Conservation (phyloP, 140 eudicot genomes). For the Flaveria floridana region DNA sequence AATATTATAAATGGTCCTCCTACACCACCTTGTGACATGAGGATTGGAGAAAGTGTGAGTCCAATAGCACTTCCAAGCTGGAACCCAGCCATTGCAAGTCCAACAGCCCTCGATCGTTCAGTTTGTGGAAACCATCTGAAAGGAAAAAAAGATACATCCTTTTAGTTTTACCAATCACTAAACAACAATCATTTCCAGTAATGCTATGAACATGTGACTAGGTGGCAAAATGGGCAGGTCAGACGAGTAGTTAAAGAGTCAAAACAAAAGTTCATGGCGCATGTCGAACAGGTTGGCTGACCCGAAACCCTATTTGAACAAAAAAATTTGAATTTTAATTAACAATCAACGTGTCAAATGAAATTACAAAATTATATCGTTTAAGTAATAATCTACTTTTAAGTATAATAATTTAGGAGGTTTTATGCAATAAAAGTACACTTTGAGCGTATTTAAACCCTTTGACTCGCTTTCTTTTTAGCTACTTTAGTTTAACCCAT, state of each 20-base stretch:
- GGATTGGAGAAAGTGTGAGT: slow-evolving; percentile 92
- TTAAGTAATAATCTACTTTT: background rate
- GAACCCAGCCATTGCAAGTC: slow-evolving; percentile 99
- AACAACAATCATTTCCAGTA: background rate
- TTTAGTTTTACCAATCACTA: slow-evolving; percentile 22
- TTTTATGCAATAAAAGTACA: background rate
- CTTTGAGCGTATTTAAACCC: background rate
- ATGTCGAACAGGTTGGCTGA: background rate
- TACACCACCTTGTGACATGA: slow-evolving; percentile 94
- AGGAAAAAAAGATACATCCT: slow-evolving; percentile 13
- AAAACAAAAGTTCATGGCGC: background rate
- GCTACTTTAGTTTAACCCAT: background rate
- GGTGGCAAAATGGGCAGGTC: background rate
- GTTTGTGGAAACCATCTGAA: slow-evolving; percentile 93
- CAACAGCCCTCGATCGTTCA: slow-evolving; percentile 91
- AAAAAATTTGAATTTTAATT: background rate
- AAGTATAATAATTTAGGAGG: background rate
- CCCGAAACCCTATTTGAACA: background rate
- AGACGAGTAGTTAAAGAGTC: background rate
- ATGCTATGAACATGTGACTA: background rate
- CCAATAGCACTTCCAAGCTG: slow-evolving; percentile 99
- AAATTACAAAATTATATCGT: background rate
- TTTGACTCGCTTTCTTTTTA: slow-evolving; percentile 6
- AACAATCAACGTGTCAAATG: background rate
- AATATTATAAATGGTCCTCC: slow-evolving; percentile 94